Conservation (phyloP, 78 protist species). For the Planoprotostelium fungivorum region DNA sequence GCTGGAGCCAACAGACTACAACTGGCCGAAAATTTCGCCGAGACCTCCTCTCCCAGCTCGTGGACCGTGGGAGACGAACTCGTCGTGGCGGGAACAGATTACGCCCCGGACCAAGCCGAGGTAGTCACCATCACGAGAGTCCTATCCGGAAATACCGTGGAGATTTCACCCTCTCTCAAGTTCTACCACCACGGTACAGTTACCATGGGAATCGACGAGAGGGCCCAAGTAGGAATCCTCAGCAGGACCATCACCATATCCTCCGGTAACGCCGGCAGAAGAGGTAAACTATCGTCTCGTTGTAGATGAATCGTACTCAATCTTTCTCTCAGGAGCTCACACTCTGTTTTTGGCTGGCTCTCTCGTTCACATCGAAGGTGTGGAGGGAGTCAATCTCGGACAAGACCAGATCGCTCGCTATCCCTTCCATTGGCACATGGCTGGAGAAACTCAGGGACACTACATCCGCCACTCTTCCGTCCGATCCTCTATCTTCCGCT, state of each 20-base stretch:
- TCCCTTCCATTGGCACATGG: not conserved
- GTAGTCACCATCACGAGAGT: not conserved
- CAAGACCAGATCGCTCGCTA: not conserved
- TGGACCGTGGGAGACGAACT: not conserved
- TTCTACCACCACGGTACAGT: not conserved
- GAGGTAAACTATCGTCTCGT: not conserved
- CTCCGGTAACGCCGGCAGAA: not conserved
- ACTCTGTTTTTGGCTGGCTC: not conserved
- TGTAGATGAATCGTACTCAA: no score
- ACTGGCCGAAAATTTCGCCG: not conserved
- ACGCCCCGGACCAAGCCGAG: not conserved
- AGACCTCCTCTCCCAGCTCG: not conserved
- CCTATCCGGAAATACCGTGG: not conserved
- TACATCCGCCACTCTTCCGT: not conserved
- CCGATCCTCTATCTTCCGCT: not conserved
- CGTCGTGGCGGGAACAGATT: not conserved
- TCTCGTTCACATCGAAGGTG: not conserved
- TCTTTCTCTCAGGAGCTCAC: not conserved
- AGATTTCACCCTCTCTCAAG: not conserved
- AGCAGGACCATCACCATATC: not conserved
- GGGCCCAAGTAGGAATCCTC: not conserved
- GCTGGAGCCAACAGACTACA: not conserved
- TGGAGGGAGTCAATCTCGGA: not conserved
- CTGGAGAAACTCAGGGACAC: not conserved
- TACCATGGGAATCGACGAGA: not conserved